A percentile compares a stretch with the other conserved stretches of the same genome.
These are phyloP conservation scores for Yamadazyma laniorum DNA, from an alignment of 805 yeast genomes.

Conservation along the genomic window DNA sequence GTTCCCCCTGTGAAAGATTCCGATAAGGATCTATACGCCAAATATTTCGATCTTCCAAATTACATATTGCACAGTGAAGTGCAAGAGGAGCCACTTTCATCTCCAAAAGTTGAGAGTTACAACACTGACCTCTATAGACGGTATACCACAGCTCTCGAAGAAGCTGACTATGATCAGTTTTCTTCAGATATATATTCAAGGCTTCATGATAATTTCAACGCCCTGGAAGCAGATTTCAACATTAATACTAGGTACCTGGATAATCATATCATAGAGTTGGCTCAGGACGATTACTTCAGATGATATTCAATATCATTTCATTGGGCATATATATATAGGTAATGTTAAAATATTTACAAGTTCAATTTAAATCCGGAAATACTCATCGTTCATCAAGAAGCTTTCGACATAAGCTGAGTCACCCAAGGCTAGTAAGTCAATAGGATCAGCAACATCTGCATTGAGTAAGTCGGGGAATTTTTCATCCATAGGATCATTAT, in stretches of 20 bases:
- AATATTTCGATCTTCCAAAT: constrained; percentile 1
- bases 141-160: constrained; percentile 7
- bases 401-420: no score
- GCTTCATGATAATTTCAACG: constrained; percentile 3
- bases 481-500: background rate
- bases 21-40: constrained; percentile 4
- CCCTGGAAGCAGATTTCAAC: constrained; percentile 2
- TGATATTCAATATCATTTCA: background rate
- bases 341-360: no score
- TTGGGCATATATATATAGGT: constrained; percentile 1
- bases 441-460: background rate
- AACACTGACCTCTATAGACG: constrained; percentile 6
- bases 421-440: no score
- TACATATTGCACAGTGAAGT: constrained; percentile 1
- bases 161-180: constrained; percentile 5
- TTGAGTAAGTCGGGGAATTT: background rate
- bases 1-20: constrained; percentile 3
- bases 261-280: constrained; percentile 6
- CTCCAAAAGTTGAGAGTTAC: background rate
- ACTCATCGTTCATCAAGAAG: background rate
- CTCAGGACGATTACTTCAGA: constrained; percentile 14
- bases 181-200: constrained; percentile 3
- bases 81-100: background rate
- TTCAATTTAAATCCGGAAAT: background rate
- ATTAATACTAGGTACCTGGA: constrained; percentile 8